Percentiles rank a stretch among this genome's conserved stretches.
Evolutionary conservation across 306 rosid species (phyloP).

Genomic region (Adenanthera pavonina): DNA sequence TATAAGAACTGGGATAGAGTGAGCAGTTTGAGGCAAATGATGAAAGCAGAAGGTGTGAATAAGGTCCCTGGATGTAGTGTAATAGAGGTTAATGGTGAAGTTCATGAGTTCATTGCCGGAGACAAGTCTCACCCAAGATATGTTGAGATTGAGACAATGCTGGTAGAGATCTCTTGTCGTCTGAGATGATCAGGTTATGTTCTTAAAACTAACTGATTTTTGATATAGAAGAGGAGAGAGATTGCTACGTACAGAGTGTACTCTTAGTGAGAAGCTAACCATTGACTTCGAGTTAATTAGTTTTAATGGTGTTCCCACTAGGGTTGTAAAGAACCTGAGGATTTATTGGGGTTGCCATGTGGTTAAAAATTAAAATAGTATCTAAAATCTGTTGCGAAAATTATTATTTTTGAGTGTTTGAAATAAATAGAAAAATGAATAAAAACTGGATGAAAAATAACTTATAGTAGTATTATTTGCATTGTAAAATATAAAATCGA

Average conservation of each 20-base stretch:
- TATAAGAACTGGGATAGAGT: constrained; percentile 50
- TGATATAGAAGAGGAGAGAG: constrained; percentile 58
- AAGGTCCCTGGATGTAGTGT: constrained; percentile 66
- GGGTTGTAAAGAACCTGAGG: constrained; percentile 56
- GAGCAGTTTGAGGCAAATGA: constrained; percentile 41
- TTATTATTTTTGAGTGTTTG: neutral
- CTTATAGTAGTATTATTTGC: neutral
- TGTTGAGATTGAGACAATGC: constrained; percentile 46
- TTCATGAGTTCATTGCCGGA: constrained; percentile 60
- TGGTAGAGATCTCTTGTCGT: constrained; percentile 50
- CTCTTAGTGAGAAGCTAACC: neutral
- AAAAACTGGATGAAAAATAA: neutral
- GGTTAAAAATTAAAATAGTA: neutral
- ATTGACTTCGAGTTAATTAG: constrained; percentile 54
- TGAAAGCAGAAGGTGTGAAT: constrained; percentile 53
- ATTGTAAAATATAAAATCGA: too few species aligned
- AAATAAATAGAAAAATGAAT: neutral
- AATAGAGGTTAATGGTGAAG: constrained; percentile 59
- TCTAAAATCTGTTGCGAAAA: neutral
- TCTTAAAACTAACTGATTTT: constrained; percentile 50
- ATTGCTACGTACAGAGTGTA: constrained; percentile 41
- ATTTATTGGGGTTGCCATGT: constrained; percentile 59
- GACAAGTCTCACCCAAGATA: constrained; percentile 55
- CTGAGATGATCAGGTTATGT: constrained; percentile 51
- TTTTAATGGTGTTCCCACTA: constrained; percentile 38